Base-by-base conservation (phyloP, 2,329 filamentous ascomycete species). In the Penicillium aurantiogriseum region DNA sequence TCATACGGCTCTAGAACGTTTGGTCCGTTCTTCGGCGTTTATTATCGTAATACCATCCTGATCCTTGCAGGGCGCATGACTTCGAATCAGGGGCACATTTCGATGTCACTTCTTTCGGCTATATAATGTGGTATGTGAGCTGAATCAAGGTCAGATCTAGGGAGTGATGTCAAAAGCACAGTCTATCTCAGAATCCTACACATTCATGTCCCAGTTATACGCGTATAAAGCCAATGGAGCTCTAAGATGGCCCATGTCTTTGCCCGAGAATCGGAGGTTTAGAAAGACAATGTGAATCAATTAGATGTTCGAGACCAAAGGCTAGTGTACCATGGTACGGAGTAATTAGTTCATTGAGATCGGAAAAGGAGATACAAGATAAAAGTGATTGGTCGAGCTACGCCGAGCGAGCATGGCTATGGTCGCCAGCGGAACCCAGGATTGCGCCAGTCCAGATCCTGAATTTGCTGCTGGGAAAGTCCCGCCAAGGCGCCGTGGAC, bases 381-480 rank as follows among this genome's bases (percentile, higher is more conserved):
- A 11, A 8, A 19, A 11, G 23, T 15, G 23, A 50, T 55, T 50
- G 21, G 38, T n/a, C 1, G 11, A n/a, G 19, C 7, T 15, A 29
- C 36, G 36, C 36, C 36, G n/a, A 39, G 0, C 25, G 13, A 54
- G 21, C 35, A 35, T 13, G 6, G 17, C 39, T 54, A 57, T n/a
- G 63, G 76, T 66, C 78, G 80, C 87, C 86, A 88, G 61, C 81
- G 78, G 67, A 88, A 88, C 4, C 74, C 81, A 4, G 87, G 87
- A 72, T 90, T 86, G 62, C 79, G 81, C 85, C 85, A 88, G 65
- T 88, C 86, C 63, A 88, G 69, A 66, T 86, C 81, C 63, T 85
- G 80, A 31, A 87, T 77, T 64, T 86, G 74, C 64, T 79, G 72
- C 58, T 76, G 73, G 7, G 76, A 77, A 67, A 87, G 56, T 0